Percentiles rank a stretch among this genome's conserved stretches.
phyloP scores from a whole-genome alignment of 2,329 filamentous ascomycete genomes.

The Venturia asperata region DNA sequence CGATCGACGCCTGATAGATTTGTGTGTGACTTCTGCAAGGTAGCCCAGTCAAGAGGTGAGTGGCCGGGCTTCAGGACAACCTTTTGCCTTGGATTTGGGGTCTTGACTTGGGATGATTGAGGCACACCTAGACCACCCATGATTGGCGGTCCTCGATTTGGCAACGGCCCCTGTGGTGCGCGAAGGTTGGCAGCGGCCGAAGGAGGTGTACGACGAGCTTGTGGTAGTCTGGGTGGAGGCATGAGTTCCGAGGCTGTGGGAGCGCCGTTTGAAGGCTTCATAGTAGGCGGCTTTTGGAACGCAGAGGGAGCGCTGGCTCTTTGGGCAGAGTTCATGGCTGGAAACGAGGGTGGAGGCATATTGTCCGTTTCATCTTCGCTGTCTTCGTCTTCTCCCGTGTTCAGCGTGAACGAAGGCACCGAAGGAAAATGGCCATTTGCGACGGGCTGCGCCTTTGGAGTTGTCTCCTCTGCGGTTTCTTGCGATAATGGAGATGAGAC shows the following conservation, averaged over 20 bases:
- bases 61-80: slow-evolving; percentile 82
- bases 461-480: slow-evolving; percentile 13
- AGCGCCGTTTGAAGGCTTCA: slow-evolving; percentile 17
- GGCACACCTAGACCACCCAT: slow-evolving; percentile 30
- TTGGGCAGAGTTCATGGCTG: slow-evolving; percentile 41
- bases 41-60: slow-evolving; percentile 94
- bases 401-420: slow-evolving; percentile 31
- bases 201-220: slow-evolving; percentile 23
- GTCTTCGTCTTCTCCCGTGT: slow-evolving; percentile 24
- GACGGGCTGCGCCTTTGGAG: slow-evolving; percentile 19
- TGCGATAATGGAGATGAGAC: neutral
- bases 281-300: slow-evolving; percentile 16
- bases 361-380: slow-evolving; percentile 31
- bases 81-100: slow-evolving; percentile 48
- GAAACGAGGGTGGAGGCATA: slow-evolving; percentile 37
- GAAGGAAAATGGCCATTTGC: slow-evolving; percentile 17
- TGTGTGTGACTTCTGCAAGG: slow-evolving; percentile 63
- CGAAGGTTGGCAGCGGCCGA: slow-evolving; percentile 35
- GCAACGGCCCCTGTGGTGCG: slow-evolving; percentile 42
- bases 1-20: slow-evolving; percentile 45
- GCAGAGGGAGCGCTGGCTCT: slow-evolving; percentile 29
- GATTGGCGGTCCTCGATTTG: slow-evolving; percentile 39
- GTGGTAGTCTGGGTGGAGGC: slow-evolving; percentile 30
- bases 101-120: slow-evolving; percentile 32
- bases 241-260: slow-evolving; percentile 26